Conservation (phyloP, 2,329 filamentous ascomycete genomes). For the Fusarium incarnatum region DNA sequence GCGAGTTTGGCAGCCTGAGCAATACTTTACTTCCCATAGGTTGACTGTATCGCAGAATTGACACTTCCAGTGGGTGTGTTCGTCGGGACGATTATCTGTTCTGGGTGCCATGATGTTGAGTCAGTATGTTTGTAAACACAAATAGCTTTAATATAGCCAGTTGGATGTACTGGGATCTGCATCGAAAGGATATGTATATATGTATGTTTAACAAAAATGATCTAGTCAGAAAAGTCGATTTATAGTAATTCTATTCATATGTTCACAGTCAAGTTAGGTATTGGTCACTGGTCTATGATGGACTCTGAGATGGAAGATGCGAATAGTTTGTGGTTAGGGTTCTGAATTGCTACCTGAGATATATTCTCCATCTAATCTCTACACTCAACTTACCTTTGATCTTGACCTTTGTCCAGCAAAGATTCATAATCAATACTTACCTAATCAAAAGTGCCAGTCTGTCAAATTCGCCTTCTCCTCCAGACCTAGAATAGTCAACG, state of each 20-base stretch:
- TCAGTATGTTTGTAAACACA: too few relatives aligned
- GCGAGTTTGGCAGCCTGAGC: background rate
- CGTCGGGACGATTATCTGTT: background rate
- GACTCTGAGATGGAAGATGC: accelerated
- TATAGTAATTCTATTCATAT: too few relatives aligned
- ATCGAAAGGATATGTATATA: too few relatives aligned
- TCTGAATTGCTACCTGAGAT: background rate
- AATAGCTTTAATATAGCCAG: too few relatives aligned
- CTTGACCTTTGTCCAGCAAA: accelerated
- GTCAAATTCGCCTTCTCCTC: too few relatives aligned
- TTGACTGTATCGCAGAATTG: background rate
- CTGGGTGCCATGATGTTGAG: background rate
- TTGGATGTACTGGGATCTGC: too few relatives aligned
- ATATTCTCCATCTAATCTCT: too few relatives aligned
- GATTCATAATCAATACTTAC: background rate
- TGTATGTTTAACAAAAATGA: too few relatives aligned
- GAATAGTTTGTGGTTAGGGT: background rate
- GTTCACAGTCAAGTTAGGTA: background rate
- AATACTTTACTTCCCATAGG: background rate
- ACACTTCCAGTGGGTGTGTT: background rate
- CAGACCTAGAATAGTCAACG: background rate
- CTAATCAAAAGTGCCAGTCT: too few relatives aligned
- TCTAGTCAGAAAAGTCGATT: too few relatives aligned
- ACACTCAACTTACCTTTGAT: too few relatives aligned
- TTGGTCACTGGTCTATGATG: accelerated